Evolutionary conservation across 305 asterid genomes (phyloP).

Genomic region (Fraxinus xanthoxyloides): DNA sequence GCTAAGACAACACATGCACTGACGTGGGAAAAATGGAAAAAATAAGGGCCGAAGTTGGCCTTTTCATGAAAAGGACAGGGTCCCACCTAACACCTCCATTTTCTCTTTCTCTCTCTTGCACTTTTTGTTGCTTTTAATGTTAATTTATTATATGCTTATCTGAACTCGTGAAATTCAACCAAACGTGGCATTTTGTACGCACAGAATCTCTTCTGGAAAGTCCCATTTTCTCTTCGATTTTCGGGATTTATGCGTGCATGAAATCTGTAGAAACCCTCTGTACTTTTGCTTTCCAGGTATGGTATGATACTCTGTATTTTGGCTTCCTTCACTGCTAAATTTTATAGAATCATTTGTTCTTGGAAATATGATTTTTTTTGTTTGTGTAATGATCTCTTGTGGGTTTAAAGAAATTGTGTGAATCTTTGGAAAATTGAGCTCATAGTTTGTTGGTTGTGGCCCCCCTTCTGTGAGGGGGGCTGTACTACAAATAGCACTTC

Average conservation of each 20-base stretch:
- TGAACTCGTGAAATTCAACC: conserved; percentile 22
- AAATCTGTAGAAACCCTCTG: conserved; percentile 33
- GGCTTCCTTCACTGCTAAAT: conserved; percentile 30
- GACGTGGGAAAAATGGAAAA: background rate
- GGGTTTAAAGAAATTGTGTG: conserved; percentile 19
- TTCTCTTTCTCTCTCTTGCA: conserved; percentile 18
- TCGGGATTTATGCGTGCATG: conserved; percentile 30
- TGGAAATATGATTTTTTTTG: conserved; percentile 22
- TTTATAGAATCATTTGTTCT: conserved; percentile 34
- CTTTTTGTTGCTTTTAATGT: conserved; percentile 22
- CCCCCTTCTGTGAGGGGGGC: background rate
- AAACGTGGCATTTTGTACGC: conserved; percentile 9
- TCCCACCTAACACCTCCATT: conserved; percentile 9
- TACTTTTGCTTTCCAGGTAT: conserved; percentile 22
- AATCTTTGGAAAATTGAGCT: conserved; percentile 24
- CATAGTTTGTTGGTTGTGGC: background rate
- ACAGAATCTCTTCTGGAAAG: conserved; percentile 30
- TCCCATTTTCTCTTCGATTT: conserved; percentile 30
- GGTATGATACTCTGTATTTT: conserved; percentile 15
- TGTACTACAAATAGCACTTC: background rate
- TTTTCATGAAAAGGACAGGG: conserved; percentile 25
- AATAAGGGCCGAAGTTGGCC: conserved; percentile 18
- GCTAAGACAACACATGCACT: background rate
- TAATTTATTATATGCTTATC: conserved; percentile 24
- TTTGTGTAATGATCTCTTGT: conserved; percentile 15